Base-by-base conservation (phyloP, 805 yeast species). In the Suhomyces sp. region DNA sequence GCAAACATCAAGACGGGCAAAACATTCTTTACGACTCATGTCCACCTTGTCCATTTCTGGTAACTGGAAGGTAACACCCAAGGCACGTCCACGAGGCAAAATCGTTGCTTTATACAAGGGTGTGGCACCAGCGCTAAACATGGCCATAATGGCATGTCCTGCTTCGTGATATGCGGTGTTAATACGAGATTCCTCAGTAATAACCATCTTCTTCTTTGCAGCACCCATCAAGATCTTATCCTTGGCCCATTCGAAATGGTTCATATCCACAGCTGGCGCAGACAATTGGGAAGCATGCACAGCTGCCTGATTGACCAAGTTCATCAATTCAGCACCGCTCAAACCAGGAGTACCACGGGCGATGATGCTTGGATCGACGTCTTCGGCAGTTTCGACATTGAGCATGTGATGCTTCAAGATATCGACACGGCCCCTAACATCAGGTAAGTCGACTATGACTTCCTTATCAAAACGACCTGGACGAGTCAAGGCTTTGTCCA, bases 111-210 rank as follows among this genome's bases (percentile, higher is more conserved):
- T 93, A 68, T 93, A 93, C 46, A 93, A 72, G 2, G 96, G 90
- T 3, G 96, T 88, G 3, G 98, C 97, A 13, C 95, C 96, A 11
- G 82, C 81, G 4, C 96, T 87, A 60, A 75, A 93, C 79, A 93
- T 75, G 8, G 98, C 98, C 85, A 91, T 88, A 39, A 93, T 87
- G 4, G 98, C 98, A 65, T 93, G 99, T 4, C 99, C 99, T 13
- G 98, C 99, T 68, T 93, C 99, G 65, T 93, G 99, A 61, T 81
- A 93, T 2, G 98, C 98, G 12, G 99, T 93, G 46, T 91, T 88
- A 50, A 77, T 79, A 61, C 97, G 78, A 0, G 95, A 77, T 42
- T 91, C 96, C 59, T 93, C 97, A 19, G 98, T 90, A 70, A 93
- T 77, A 25, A 93, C 97, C 98, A 91, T 91, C 17, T 96, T 86